Evolutionary conservation across 1,284 basidiomycete genomes (phyloP).

Genomic region (Phellopilus nigrolimitatus): DNA sequence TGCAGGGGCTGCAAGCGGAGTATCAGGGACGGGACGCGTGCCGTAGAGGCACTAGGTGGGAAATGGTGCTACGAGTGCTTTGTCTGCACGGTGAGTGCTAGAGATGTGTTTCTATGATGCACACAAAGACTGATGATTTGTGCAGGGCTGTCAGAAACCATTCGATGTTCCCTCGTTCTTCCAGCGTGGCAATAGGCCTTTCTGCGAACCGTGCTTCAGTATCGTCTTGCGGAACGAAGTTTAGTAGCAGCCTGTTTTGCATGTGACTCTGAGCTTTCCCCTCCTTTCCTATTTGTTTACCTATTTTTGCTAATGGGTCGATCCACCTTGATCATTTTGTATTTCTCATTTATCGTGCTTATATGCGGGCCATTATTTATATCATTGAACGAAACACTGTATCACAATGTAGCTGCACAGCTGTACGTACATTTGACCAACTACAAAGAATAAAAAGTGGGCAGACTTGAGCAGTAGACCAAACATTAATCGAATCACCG

Average conservation of each 20-base stretch:
- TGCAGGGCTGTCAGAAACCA: conserved; percentile 72
- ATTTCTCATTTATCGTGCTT: neutral
- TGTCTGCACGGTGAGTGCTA: conserved; percentile 72
- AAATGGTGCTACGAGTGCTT: conserved; percentile 96
- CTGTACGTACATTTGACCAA: no score
- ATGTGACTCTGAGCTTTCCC: no score
- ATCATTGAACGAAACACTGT: neutral
- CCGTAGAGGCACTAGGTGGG: conserved; percentile 83
- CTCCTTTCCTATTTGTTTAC: no score
- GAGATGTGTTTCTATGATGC: conserved; percentile 17
- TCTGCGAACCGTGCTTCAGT: conserved; percentile 83
- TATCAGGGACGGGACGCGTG: conserved; percentile 72
- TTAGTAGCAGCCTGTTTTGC: no score
- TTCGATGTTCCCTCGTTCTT: conserved; percentile 87
- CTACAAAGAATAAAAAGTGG: neutral
- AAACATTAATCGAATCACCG: neutral
- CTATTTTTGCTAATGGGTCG: neutral
- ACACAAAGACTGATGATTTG: conserved; percentile 19
- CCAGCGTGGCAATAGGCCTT: conserved; percentile 72
- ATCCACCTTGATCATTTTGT: neutral
- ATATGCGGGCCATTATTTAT: neutral
- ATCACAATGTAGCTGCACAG: no score
- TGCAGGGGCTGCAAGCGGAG: conserved; percentile 84
- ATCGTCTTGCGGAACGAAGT: conserved; percentile 74
- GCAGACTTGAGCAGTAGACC: neutral